Evolutionary conservation across 805 yeast species (phyloP), one percentile per base, ranked within the genome.

Genomic region (Candida easanensis): DNA sequence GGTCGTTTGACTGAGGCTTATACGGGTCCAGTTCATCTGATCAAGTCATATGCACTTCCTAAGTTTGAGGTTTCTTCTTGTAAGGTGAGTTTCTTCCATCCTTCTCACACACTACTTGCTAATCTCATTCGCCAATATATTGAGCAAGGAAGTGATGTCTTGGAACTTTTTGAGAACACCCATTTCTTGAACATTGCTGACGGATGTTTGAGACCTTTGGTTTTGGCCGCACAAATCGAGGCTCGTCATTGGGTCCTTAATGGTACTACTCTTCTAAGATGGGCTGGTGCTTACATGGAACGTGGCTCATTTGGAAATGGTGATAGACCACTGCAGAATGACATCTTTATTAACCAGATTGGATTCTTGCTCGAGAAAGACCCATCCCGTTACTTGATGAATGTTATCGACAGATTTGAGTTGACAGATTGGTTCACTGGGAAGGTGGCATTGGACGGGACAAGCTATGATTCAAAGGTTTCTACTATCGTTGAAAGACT

Each of bases 401-500:
- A 63, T 47, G 25, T 69, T 60, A 41, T 83, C 70, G 84, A 64
- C 42, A 69, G 87, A 50, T 84, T 84, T 78, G 86, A 76, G 46
- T 52, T 84, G 15, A 49, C 68, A 8, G 63, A 63, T 4, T 79
- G 84, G 83, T 74, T 64, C 48, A 46, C 46, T 18, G 71, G 72
- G 16, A 61, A 65, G 2, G 54, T 54, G 3, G 50, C 52, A 14
- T 45, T 54, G 4, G 56, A 53, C 2, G 65, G 71, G 25, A 82
- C 80, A 17, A 76, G 75, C 11, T 70, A 69, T 23, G 77, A 73
- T 32, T 69, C 64, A 18, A 70, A 68, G 44, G 65, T 80, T 1
- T 68, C 73, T 3, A 76, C 78, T 44, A 77, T 91, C 65, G 66
- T 88, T 17, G 97, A 90, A 56, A 96, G 88, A 53, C 82, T 88